Base-by-base conservation (phyloP, 2,329 filamentous ascomycete genomes). In the Exophiala aquamarina region DNA sequence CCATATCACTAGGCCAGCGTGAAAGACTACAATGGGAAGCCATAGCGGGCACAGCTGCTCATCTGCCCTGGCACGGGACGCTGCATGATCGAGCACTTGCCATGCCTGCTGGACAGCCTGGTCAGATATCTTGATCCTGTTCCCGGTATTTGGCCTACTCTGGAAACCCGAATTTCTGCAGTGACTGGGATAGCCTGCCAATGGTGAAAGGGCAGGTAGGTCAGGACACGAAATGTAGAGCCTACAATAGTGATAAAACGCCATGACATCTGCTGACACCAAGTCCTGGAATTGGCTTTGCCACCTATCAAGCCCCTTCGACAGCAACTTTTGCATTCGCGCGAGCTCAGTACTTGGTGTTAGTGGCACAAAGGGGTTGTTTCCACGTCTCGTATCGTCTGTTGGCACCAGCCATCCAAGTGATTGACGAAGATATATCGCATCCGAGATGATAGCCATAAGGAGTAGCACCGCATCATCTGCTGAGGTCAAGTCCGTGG, bases 1-100 rank as follows among this genome's bases (percentile, higher is more conserved):
- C 45, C 45, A 48, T n/a, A 48, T 20, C 9, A 48, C 38, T 6
- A 48, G 45, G 40, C 21, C 45, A 3, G 45, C 45, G n/a, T 42
- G 23, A 31, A 48, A 48, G 13, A 48, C 45, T 2, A 37, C 23
- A 23, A 48, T 21, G 8, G 45, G 45, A 29, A 43, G 23, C 45
- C 45, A 48, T 18, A 42, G 20, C 3, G 45, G 29, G 21, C 45
- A 48, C 19, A 48, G 15, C 8, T 10, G n/a, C 9, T 36, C 14
- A 3, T 13, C 4, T 3, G 38, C 13, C 11, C 42, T 14, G 14
- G 38, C 18, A 13, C 31, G 41, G 13, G 9, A 11, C 13, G 28
- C 29, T 15, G 39, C 29, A 23, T 31, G n/a, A 28, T 48, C 45
- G 10, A 48, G 18, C 3, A 42, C 14, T 5, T n/a, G 18, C 45